These are phyloP conservation scores for Mycena latifolia DNA, from an alignment of 768 basidiomycete genomes.

Conservation along the genomic window DNA sequence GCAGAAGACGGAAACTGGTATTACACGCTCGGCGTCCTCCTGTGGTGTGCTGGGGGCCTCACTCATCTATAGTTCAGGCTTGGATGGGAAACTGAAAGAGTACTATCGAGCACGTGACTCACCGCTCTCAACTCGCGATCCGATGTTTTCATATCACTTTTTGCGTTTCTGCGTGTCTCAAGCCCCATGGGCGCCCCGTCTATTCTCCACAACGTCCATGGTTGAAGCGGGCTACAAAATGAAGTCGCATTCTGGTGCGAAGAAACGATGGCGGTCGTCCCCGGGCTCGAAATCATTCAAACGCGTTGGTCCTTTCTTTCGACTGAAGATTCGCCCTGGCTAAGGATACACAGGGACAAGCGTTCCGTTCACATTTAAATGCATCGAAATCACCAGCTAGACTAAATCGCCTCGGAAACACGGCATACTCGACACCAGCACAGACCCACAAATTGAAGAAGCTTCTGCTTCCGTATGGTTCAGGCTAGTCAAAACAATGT, in stretches of 20 bases:
- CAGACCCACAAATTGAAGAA: conserved; percentile 80
- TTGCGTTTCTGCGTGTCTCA: conserved; percentile 30
- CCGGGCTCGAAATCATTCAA: conserved; percentile 77
- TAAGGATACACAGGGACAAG: conserved; percentile 62
- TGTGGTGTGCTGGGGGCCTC: conserved; percentile 64
- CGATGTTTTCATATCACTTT: conserved; percentile 23
- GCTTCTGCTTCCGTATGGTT: conserved; percentile 76
- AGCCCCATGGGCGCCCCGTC: conserved; percentile 44
- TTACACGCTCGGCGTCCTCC: conserved; percentile 86
- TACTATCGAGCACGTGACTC: background rate
- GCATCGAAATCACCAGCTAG: conserved; percentile 72
- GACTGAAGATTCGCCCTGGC: background rate
- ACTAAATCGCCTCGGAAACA: conserved; percentile 75
- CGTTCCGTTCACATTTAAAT: conserved; percentile 82
- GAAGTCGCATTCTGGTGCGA: conserved; percentile 84
- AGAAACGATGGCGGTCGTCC: conserved; percentile 83
- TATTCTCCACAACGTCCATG: conserved; percentile 72
- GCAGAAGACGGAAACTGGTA: conserved; percentile 25
- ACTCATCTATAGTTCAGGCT: conserved; percentile 46
- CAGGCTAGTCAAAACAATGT: conserved; percentile 33
- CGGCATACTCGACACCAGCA: conserved; percentile 72
- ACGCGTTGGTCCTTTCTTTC: conserved; percentile 63
- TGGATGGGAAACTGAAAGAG: background rate
- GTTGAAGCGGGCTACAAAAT: conserved; percentile 78
- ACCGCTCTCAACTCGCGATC: background rate